phyloP scores from a whole-genome alignment of 1,284 basidiomycete genomes.

The Clitocybe nebularis region DNA sequence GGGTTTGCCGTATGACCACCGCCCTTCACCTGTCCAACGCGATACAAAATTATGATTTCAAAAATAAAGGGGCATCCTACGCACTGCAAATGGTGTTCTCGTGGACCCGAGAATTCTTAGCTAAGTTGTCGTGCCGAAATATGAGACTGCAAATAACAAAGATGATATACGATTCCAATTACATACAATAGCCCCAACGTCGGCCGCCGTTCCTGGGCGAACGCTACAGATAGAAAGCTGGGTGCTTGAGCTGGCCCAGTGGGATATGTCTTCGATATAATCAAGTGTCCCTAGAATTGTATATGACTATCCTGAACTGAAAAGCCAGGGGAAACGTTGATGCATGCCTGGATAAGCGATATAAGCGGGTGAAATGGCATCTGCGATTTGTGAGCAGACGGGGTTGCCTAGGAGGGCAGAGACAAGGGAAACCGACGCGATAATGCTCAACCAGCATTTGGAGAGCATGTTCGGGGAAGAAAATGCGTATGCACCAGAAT shows the following conservation, averaged over 20 bases:
- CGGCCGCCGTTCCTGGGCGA: slow-evolving; percentile 44
- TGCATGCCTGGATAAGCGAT: slow-evolving; percentile 25
- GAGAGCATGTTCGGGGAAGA: too few relatives aligned
- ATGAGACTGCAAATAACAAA: neutral
- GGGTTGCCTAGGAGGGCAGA: too few relatives aligned
- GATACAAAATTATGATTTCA: neutral
- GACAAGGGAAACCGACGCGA: too few relatives aligned
- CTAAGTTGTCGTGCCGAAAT: slow-evolving; percentile 18
- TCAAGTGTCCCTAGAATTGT: slow-evolving; percentile 14
- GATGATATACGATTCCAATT: too few relatives aligned
- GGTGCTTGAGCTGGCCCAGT: slow-evolving; percentile 43
- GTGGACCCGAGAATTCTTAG: slow-evolving; percentile 42
- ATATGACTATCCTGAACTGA: neutral
- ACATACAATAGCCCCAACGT: slow-evolving; percentile 43
- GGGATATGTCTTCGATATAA: slow-evolving; percentile 37
- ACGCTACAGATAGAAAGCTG: slow-evolving; percentile 44
- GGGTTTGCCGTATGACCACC: slow-evolving; percentile 50
- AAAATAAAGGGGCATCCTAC: slow-evolving; percentile 4
- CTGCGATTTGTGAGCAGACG: slow-evolving; percentile 25
- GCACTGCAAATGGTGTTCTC: slow-evolving; percentile 39
- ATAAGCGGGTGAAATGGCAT: slow-evolving; percentile 27
- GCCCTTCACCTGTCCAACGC: slow-evolving; percentile 42
- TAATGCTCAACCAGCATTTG: too few relatives aligned
- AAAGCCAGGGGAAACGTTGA: too few relatives aligned
- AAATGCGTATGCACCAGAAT: too few relatives aligned